phyloP scores from a whole-genome alignment of 2,329 filamentous ascomycete species.

The Juglanconis oblonga region DNA sequence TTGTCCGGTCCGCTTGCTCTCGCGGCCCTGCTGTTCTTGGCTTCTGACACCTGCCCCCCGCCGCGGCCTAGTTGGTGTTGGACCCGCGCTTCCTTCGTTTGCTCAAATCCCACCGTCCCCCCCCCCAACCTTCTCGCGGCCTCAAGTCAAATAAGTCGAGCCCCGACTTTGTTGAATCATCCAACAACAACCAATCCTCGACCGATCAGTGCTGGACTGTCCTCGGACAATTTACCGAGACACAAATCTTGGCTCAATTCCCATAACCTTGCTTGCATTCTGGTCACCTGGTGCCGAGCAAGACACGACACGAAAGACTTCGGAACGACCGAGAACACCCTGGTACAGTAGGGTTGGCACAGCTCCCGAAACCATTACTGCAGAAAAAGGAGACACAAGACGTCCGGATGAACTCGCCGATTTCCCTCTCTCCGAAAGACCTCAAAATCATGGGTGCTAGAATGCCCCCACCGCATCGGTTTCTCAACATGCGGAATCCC shows the following conservation, averaged over 20 bases:
- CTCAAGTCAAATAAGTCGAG: neutral
- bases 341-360: slow-evolving; percentile 12
- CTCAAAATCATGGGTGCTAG: slow-evolving; percentile 20
- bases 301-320: slow-evolving; percentile 4
- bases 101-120: neutral
- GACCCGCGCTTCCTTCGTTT: neutral
- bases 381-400: slow-evolving; percentile 1
- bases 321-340: slow-evolving; percentile 3
- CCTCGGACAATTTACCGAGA: neutral
- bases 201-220: neutral
- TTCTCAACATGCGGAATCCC: slow-evolving; percentile 48
- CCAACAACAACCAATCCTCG: neutral
- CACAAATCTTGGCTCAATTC: neutral
- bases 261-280: neutral
- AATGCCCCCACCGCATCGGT: slow-evolving; percentile 31
- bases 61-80: too few species aligned
- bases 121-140: neutral
- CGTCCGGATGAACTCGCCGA: slow-evolving; percentile 19
- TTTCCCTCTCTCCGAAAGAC: slow-evolving; percentile 16
- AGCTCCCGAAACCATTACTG: slow-evolving; percentile 5
- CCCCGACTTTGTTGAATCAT: neutral
- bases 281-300: slow-evolving; percentile 3
- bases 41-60: neutral
- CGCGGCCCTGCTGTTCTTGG: too few species aligned
- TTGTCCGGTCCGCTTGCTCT: too few species aligned